Evolutionary conservation across 345 rosid species (phyloP), one percentile per base, ranked within the genome.

Genomic region (Leavenworthia alabamica): DNA sequence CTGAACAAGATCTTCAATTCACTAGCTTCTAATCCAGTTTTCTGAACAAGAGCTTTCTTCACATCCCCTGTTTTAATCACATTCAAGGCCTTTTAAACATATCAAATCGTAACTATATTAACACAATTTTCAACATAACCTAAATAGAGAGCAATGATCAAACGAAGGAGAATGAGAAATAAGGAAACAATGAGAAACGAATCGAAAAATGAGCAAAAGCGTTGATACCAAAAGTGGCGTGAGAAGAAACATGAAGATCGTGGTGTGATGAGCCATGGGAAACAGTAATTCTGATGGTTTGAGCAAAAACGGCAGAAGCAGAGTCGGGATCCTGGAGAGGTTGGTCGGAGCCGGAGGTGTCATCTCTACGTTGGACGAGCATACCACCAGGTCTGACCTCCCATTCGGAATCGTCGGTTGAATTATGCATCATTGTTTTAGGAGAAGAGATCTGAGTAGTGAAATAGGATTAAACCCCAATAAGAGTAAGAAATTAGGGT

Each of bases 1-100:
- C 98, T 78, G 49, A 91, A 91, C 73, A 88, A 78, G 17, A 88
- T 59, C 74, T 67, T 81, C 54, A 75, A 79, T 32, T 60, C 72
- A 32, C 45, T 68, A 39, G 82, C 71, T 44, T 78, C 81, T 76
- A 82, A 33, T 0, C 87, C 90, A 19, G 71, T 73, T 62, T 79
- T 73, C 19, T 68, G 75, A 12, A 76, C 79, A 72, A 88, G 68
- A 29, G 71, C 58, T 64, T 62, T 67, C 79, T 88, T 91, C 77
- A 88, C 16, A 65, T 82, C 81, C 59, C 92, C 98, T 91, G 53
- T 28, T 28, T 29, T 46, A 20, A 64, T 41, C 40, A 45, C 29
- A 72, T 35, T 54, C 56, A 9, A 32, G 23, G n/a, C n/a, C n/a
- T n/a, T n/a, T n/a, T 36, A 55, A 48, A 15, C 15, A 15, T 29